Base-by-base conservation (phyloP, 2,329 filamentous ascomycete species). In the Penicillium sp. region DNA sequence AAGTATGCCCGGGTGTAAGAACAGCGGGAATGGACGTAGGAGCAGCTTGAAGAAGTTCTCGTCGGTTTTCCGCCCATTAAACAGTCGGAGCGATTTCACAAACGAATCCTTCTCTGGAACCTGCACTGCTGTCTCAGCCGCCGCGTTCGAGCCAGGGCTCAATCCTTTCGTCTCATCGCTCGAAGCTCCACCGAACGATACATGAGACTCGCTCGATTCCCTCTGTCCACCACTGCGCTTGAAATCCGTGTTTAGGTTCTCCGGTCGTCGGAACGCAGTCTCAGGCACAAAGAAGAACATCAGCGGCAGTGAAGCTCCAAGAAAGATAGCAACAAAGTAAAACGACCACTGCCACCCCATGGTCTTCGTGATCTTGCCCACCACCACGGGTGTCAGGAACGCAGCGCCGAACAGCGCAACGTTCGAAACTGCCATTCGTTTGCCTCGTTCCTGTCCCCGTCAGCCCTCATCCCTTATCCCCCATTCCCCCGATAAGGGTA, bases 281-380 rank as follows among this genome's bases (percentile, higher is more conserved):
- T 97, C 93, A 0, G 93, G 93, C 45, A 90, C 90, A 60, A 92
- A 85, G 60, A 96, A 82, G 56, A 94, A 77, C 18, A 96, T 77
- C 10, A 88, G 75, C 0, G 90, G 86, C 4, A 97, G 75, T 50
- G 87, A 83, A 5, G 77, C 79, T 4, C 81, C 90, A 42, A 86
- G 82, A 73, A 96, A 95, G 61, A 97, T 96, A 55, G 91, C 85
- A 13, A 96, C 85, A 40, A 97, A 83, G 72, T 92, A 91, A 68
- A 97, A 97, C 0, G 87, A 88, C 92, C 91, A 96, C 69, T 83
- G 77, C 88, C 91, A 96, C n/a, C 86, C 85, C 46, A 96, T 79
- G 0, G 79, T 78, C 45, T 83, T 75, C 3, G 91, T 91, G 64
- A 96, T 92, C 73, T 91, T 92, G 34, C 92, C 92, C 1, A 92